Conservation (phyloP, 2,329 filamentous ascomycete genomes). For the Phaeosphaeria sp. region DNA sequence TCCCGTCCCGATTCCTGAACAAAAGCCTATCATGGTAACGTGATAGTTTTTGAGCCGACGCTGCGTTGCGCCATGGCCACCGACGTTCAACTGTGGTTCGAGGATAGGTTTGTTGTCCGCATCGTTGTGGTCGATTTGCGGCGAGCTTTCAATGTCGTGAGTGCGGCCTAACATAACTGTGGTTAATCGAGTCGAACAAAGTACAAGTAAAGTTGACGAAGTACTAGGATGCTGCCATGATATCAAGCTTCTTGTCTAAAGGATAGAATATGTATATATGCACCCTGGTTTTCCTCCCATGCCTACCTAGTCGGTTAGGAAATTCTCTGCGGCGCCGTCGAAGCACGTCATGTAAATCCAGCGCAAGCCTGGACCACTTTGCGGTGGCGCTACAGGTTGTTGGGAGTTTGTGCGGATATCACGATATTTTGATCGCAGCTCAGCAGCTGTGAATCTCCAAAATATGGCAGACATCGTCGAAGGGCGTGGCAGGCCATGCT, state of each 20-base stretch:
- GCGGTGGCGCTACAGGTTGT: slow-evolving; percentile 1
- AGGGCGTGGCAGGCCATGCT: neutral
- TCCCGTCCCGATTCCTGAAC: slow-evolving; percentile 27
- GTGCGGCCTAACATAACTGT: slow-evolving; percentile 9
- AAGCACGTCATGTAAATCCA: slow-evolving; percentile 25
- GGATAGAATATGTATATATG: slow-evolving; percentile 8
- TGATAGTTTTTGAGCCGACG: slow-evolving; percentile 24
- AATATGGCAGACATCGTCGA: neutral
- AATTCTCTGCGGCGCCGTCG: slow-evolving; percentile 20
- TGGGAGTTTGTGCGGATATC: neutral
- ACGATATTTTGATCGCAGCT: neutral
- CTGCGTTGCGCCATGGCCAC: slow-evolving; percentile 24
- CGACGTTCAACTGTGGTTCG: slow-evolving; percentile 25
- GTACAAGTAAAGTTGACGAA: neutral
- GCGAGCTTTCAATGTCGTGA: slow-evolving; percentile 21
- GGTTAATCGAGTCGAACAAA: neutral
- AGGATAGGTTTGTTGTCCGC: slow-evolving; percentile 22
- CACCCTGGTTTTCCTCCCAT: neutral
- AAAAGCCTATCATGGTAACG: slow-evolving; percentile 30
- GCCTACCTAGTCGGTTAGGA: slow-evolving; percentile 4
- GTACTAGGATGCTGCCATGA: neutral
- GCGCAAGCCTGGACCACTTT: slow-evolving; percentile 17
- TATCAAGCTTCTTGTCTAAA: neutral
- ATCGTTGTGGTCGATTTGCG: slow-evolving; percentile 7
- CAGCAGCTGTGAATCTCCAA: neutral